phyloP scores from a whole-genome alignment of 2,329 filamentous ascomycete species.

The Ploettnerulaceae sp. region DNA sequence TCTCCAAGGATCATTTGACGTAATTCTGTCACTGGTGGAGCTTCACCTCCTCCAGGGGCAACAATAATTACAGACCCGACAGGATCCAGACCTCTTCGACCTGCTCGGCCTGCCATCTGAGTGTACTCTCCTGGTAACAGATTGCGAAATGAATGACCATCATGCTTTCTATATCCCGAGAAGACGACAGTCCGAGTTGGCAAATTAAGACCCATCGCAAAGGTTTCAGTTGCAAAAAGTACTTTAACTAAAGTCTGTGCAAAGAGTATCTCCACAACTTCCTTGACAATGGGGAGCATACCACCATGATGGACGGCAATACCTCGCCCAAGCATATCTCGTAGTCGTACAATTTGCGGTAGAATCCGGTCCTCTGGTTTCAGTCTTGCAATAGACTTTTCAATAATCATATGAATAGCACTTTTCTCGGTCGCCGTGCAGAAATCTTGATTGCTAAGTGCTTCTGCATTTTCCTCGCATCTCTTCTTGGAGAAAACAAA shows the following conservation, averaged over 20 bases:
- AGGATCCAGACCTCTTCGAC: conserved; percentile 84
- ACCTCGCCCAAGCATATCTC: conserved; percentile 79
- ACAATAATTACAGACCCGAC: conserved; percentile 96
- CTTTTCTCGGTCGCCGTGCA: conserved; percentile 93
- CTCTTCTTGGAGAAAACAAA: conserved; percentile 99
- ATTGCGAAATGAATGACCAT: conserved; percentile 87
- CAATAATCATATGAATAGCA: conserved; percentile 93
- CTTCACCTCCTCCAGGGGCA: conserved; percentile 73
- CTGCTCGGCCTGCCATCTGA: conserved; percentile 95
- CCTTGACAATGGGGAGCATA: conserved; percentile 91
- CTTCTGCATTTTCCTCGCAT: conserved; percentile 95
- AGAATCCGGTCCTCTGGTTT: conserved; percentile 84
- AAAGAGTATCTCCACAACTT: conserved; percentile 94
- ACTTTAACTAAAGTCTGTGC: conserved; percentile 94
- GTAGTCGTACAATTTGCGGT: conserved; percentile 85
- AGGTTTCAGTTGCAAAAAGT: conserved; percentile 95
- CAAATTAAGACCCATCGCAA: conserved; percentile 95
- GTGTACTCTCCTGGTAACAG: conserved; percentile 94
- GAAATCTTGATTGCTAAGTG: conserved; percentile 91
- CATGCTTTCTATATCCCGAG: conserved; percentile 93
- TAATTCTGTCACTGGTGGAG: conserved; percentile 76
- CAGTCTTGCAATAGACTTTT: conserved; percentile 85
- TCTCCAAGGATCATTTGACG: conserved; percentile 94
- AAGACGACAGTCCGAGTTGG: conserved; percentile 96
- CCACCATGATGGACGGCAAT: conserved; percentile 97